Conservation (phyloP, 2,329 filamentous ascomycete species). For the Colletotrichum sp. region DNA sequence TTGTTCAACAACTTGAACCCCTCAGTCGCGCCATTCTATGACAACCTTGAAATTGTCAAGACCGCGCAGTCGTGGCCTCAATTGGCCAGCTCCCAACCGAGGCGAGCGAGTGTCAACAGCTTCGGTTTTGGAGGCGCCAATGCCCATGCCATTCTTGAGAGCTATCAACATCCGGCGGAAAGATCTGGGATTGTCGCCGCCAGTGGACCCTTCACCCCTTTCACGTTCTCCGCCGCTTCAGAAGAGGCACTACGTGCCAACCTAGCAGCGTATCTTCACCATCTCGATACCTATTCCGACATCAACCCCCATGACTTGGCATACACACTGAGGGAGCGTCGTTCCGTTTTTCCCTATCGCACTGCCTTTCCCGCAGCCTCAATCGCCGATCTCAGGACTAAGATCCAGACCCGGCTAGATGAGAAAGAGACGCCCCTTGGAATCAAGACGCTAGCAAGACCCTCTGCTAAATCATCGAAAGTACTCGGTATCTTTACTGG, state of each 20-base stretch:
- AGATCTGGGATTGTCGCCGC: neutral
- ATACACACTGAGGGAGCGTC: neutral
- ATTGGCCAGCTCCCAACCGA: neutral
- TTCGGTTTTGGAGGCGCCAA: constrained; percentile 53
- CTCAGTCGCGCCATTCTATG: constrained; percentile 27
- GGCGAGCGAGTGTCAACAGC: constrained; percentile 28
- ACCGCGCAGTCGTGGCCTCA: constrained; percentile 21
- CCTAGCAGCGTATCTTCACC: constrained; percentile 20
- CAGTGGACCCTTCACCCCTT: neutral
- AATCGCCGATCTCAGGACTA: neutral
- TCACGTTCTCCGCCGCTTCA: constrained; percentile 22
- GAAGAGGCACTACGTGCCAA: constrained; percentile 24
- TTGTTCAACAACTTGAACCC: constrained; percentile 33
- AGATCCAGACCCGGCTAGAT: neutral
- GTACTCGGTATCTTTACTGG: constrained; percentile 33
- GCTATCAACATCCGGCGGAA: neutral
- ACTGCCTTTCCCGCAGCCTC: constrained; percentile 2
- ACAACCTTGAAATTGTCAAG: constrained; percentile 19
- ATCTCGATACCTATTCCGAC: constrained; percentile 8
- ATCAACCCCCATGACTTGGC: neutral
- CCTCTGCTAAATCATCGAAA: constrained; percentile 24
- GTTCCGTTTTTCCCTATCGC: neutral
- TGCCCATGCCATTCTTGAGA: constrained; percentile 42
- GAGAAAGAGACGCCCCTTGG: neutral
- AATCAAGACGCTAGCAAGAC: neutral